Evolutionary conservation across 345 rosid species (phyloP).

Genomic region (Rhodomyrtus tomentosa): DNA sequence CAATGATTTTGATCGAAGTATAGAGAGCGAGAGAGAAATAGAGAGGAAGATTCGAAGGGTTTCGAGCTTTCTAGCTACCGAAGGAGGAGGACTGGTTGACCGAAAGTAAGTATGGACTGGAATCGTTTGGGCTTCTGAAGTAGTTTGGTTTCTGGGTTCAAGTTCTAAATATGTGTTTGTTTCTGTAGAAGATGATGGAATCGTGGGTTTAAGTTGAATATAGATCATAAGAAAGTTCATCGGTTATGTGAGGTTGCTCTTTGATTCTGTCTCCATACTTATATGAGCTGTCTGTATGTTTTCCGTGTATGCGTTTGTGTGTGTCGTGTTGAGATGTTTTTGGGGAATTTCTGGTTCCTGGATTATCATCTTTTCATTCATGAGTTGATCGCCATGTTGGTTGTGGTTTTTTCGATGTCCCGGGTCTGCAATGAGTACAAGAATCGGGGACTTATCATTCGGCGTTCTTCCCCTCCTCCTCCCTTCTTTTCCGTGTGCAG

Average conservation of each 20-base stretch:
- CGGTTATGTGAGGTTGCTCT: neutral
- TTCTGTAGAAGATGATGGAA: neutral
- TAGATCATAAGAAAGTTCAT: neutral
- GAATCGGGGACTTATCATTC: neutral
- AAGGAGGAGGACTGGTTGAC: neutral
- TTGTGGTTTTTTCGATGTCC: neutral
- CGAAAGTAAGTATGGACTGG: neutral
- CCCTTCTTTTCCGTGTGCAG: neutral
- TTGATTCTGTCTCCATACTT: neutral
- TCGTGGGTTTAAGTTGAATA: neutral
- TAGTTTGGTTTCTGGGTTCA: neutral
- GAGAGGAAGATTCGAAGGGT: neutral
- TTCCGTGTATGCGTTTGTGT: neutral
- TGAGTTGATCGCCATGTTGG: neutral
- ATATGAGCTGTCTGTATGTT: neutral
- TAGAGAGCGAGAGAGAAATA: neutral
- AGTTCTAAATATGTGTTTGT: neutral
- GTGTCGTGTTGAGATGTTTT: neutral
- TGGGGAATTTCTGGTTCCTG: neutral
- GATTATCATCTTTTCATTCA: neutral
- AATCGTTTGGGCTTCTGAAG: neutral
- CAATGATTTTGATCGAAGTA: neutral
- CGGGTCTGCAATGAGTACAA: neutral
- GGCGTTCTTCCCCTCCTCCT: neutral
- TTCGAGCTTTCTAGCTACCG: neutral